Percentiles rank a stretch among this genome's conserved stretches.
Evolutionary conservation across 371 early-diverging fungal genomes (phyloP).

Genomic region (Rhizopus microsporus): DNA sequence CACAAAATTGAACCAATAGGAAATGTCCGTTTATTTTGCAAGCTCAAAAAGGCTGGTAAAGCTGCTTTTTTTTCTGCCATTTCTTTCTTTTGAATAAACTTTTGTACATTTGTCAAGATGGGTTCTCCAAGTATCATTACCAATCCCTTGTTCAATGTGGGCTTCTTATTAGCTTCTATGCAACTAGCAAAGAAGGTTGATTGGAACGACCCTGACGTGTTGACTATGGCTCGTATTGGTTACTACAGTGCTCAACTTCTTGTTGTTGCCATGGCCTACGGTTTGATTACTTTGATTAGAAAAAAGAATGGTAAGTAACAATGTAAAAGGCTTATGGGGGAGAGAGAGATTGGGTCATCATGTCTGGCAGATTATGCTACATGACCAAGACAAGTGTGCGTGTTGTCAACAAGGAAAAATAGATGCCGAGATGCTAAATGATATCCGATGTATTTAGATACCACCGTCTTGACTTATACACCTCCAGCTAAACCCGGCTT

Average conservation of each 20-base stretch:
- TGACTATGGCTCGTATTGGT: constrained; percentile 61
- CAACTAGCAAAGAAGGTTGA: constrained; percentile 71
- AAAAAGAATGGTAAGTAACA: constrained; percentile 65
- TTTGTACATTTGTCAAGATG: constrained; percentile 23
- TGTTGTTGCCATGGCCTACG: constrained; percentile 54
- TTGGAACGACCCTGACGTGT: constrained; percentile 66
- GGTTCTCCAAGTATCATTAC: constrained; percentile 49
- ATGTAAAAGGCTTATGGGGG: not conserved
- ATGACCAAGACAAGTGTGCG: not conserved
- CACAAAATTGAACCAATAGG: too few species aligned
- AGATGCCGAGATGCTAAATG: not conserved
- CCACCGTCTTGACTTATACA: constrained; percentile 64
- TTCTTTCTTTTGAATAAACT: not conserved
- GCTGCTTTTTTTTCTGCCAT: constrained; percentile 1
- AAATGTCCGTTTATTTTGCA: too few species aligned
- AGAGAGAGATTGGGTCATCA: not conserved
- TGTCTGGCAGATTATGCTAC: not conserved
- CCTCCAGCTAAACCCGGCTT: constrained; percentile 50
- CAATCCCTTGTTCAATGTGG: constrained; percentile 63
- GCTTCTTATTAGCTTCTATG: constrained; percentile 68
- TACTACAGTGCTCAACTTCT: constrained; percentile 70
- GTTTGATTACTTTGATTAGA: constrained; percentile 57
- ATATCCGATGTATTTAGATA: constrained; percentile 44
- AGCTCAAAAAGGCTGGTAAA: not conserved
- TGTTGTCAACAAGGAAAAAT: not conserved